Conservation (phyloP, 108 stramenopile genomes). For the Aureococcus anophagefferens region DNA sequence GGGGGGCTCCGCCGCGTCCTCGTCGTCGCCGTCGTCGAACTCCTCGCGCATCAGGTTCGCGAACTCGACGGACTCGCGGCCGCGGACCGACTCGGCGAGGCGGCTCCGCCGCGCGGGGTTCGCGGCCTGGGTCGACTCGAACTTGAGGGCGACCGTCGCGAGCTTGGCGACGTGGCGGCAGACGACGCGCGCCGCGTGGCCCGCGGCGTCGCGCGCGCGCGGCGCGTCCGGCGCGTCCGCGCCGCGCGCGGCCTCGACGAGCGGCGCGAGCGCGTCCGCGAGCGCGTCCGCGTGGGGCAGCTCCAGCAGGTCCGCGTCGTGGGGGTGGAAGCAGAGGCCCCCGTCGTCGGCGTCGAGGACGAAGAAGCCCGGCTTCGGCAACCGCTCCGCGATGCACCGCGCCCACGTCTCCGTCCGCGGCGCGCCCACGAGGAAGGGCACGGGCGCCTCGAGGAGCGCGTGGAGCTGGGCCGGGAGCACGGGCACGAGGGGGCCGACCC, state of each 20-base stretch:
- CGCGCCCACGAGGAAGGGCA: conserved; percentile 19
- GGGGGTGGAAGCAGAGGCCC: background rate
- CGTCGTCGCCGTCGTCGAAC: no score
- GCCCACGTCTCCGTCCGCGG: background rate
- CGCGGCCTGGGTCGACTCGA: background rate
- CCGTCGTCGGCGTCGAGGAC: background rate
- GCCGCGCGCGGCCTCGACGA: background rate
- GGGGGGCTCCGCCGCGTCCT: no score
- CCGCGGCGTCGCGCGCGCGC: background rate
- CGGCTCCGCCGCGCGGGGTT: background rate
- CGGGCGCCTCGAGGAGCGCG: conserved; percentile 20
- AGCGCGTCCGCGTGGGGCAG: background rate
- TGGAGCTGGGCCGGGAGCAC: conserved; percentile 17
- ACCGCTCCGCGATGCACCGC: background rate
- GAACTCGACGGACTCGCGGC: background rate
- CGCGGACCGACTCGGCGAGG: background rate
- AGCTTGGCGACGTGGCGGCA: background rate
- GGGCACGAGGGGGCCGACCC: conserved; percentile 21
- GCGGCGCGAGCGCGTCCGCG: background rate
- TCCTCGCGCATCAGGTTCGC: background rate
- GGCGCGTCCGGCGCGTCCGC: background rate
- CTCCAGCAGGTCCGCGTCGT: background rate
- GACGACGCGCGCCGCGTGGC: background rate
- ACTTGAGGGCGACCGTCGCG: background rate
- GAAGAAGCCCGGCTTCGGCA: background rate